Evolutionary conservation across 1,139 yeast genomes (phyloP).

Genomic region (Yamadazyma jaroonii): DNA sequence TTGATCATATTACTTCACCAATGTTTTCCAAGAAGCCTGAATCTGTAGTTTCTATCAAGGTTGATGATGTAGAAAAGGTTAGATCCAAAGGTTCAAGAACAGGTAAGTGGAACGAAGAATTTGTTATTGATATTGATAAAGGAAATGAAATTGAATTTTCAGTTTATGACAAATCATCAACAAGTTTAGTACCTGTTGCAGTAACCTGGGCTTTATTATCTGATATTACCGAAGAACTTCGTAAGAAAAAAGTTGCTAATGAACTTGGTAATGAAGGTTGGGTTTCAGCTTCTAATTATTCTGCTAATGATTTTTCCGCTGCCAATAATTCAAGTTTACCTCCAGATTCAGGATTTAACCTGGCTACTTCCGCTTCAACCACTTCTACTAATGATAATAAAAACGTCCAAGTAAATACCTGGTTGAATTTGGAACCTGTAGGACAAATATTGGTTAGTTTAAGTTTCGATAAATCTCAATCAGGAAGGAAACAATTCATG

Average conservation of each 20-base stretch:
- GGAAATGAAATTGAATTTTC: constrained; percentile 90
- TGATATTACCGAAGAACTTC: constrained; percentile 89
- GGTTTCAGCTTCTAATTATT: constrained; percentile 73
- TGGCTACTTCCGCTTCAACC: constrained; percentile 1
- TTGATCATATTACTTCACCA: constrained; percentile 88
- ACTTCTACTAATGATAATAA: constrained; percentile 5
- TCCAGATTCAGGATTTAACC: not conserved
- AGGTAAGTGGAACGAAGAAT: constrained; percentile 85
- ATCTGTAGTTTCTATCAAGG: constrained; percentile 69
- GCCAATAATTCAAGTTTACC: not conserved
- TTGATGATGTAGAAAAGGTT: constrained; percentile 83
- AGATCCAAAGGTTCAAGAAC: constrained; percentile 71
- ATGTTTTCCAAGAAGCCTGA: constrained; percentile 77
- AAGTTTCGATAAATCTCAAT: constrained; percentile 71
- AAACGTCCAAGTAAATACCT: constrained; percentile 55
- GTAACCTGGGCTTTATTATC: constrained; percentile 86
- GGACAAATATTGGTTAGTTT: constrained; percentile 81
- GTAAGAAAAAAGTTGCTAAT: constrained; percentile 82
- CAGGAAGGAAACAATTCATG: constrained; percentile 50
- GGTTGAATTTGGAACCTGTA: constrained; percentile 92
- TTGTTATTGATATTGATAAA: constrained; percentile 76
- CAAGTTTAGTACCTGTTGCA: constrained; percentile 80
- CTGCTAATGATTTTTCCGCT: constrained; percentile 15
- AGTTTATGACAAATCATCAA: constrained; percentile 76
- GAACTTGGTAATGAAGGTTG: constrained; percentile 76